Evolutionary conservation across 75 land plant genomes (phyloP), one percentile per base, ranked within the genome.

Genomic region (Pseudotsuga menziesii): DNA sequence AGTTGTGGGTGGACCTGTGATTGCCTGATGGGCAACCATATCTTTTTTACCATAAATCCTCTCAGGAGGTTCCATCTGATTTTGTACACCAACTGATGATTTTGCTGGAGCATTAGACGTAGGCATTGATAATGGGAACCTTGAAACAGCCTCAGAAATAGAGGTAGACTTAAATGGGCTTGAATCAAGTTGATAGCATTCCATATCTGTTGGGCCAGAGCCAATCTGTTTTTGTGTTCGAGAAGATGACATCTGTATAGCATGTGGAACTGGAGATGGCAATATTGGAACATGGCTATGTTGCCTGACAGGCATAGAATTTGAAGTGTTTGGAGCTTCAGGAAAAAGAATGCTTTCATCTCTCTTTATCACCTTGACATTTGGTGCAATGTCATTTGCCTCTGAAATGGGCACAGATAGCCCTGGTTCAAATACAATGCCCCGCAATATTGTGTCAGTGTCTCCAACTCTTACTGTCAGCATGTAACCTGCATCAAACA

Each of bases 371-470:
- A 19, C 23, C 48, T 69, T 69, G 23, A 85, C 83, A 73, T 85
- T 52, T 20, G 89, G 91, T 13, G 90, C 91, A 36, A 89, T 80
- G 72, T 89, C 91, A 77, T 82, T 87, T 54, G 83, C 85, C 14
- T 64, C 75, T 76, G 89, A 73, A 58, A 89, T 74, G 19, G 89
- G 91, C 32, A 79, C 85, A 80, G 58, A 80, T 61, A 72, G 75
- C 5, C 89, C 88, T 29, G 92, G 90, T 81, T 83, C 87, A 77
- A 91, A 91, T 15, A 91, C 88, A 67, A 90, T 84, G 66, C 94
- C 94, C 48, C 88, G 84, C 64, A 91, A 58, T 26, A 83, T 56
- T 39, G 80, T 83, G 19, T 82, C 88, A 17, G 90, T 81, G 66
- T 76, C 76, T 36, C 90, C 92, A 25, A 91, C 92, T 44, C 77